These are phyloP conservation scores for Daldinia caldariorum DNA, from an alignment of 495 filamentous ascomycete species.

Conservation along the genomic window DNA sequence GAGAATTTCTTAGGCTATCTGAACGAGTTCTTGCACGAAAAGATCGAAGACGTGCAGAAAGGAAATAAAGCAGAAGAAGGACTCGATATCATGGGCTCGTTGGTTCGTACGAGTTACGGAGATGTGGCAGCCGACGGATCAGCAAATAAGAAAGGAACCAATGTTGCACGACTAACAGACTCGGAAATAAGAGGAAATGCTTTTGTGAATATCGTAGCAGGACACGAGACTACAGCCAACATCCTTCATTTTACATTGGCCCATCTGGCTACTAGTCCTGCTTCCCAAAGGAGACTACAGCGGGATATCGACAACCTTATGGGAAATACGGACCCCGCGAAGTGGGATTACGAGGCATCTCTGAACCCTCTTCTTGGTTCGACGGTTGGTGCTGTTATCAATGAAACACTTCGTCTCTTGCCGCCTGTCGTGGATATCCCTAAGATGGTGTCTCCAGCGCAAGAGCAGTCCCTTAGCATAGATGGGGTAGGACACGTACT, in stretches of 20 bases:
- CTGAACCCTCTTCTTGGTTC: conserved; percentile 66
- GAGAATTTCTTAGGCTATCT: conserved; percentile 72
- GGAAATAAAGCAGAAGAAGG: conserved; percentile 57
- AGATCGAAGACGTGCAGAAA: conserved; percentile 59
- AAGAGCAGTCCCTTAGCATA: conserved; percentile 62
- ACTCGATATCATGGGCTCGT: conserved; percentile 72
- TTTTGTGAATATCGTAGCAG: conserved; percentile 76
- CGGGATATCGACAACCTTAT: conserved; percentile 68
- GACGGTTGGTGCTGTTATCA: conserved; percentile 73
- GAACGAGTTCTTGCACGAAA: conserved; percentile 67
- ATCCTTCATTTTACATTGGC: conserved; percentile 69
- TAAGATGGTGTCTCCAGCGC: conserved; percentile 60
- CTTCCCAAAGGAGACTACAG: conserved; percentile 67
- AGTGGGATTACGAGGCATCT: conserved; percentile 71
- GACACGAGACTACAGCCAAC: conserved; percentile 79
- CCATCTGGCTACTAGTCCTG: conserved; percentile 67
- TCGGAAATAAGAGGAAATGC: conserved; percentile 74
- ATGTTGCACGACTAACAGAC: conserved; percentile 55
- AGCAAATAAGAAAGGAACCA: conserved; percentile 26
- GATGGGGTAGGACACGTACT: conserved; percentile 61
- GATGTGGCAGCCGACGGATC: conserved; percentile 23
- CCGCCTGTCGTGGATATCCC: conserved; percentile 70
- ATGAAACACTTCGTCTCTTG: conserved; percentile 72
- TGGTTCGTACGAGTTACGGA: conserved; percentile 60
- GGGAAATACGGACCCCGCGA: conserved; percentile 56